phyloP scores from a whole-genome alignment of 257 asterid species.

The Solanum arcanum region DNA sequence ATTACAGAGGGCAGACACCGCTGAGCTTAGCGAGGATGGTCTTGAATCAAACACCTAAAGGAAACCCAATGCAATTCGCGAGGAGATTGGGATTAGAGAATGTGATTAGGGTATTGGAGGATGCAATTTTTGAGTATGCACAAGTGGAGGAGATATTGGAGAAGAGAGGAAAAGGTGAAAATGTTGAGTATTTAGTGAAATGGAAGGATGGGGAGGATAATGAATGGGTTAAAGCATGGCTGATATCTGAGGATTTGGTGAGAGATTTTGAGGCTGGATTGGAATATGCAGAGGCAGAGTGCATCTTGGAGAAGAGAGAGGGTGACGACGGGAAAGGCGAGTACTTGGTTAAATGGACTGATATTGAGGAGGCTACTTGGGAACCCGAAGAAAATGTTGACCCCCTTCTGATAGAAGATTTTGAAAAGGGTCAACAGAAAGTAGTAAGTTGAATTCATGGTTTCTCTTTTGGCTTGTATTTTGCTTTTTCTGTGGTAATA shows the following conservation, averaged over 20 bases:
- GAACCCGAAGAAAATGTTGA: constrained; percentile 88
- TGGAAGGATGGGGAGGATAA: constrained; percentile 85
- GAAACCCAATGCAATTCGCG: constrained; percentile 60
- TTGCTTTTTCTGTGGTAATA: not conserved
- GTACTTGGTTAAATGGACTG: constrained; percentile 82
- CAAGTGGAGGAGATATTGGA: constrained; percentile 78
- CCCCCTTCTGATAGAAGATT: constrained; percentile 41
- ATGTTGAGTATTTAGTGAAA: constrained; percentile 61
- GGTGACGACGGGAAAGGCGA: constrained; percentile 44
- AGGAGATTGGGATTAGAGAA: constrained; percentile 70
- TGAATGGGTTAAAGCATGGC: constrained; percentile 68
- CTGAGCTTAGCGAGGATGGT: constrained; percentile 67
- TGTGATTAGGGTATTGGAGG: constrained; percentile 50
- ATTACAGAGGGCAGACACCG: constrained; percentile 54
- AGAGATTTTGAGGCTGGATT: constrained; percentile 76
- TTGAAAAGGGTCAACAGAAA: constrained; percentile 20
- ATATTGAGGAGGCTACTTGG: constrained; percentile 82
- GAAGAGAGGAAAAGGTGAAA: constrained; percentile 73
- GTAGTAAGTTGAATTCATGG: not conserved
- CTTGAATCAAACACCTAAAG: constrained; percentile 52
- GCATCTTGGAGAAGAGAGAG: constrained; percentile 38
- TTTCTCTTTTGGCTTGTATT: not conserved
- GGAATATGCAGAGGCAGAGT: constrained; percentile 85
- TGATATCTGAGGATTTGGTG: constrained; percentile 63
- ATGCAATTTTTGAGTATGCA: constrained; percentile 66